phyloP scores from a whole-genome alignment of 441 rosid species.

The Pelargonium cotyledonis region DNA sequence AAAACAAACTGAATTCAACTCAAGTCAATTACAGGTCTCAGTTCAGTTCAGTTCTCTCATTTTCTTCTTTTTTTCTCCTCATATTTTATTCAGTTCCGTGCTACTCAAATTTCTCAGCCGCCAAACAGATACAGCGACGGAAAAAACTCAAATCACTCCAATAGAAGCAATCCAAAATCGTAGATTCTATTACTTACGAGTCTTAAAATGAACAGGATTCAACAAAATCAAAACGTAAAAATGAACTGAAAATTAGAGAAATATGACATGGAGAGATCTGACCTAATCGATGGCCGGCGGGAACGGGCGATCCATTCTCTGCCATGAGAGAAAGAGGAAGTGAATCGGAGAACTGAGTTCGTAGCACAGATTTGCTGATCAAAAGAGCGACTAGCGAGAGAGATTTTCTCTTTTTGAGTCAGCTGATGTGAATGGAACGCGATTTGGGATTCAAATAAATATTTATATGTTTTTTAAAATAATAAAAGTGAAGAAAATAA shows the following conservation, averaged over 20 bases:
- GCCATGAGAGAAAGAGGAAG: background rate
- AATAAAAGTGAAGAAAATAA: background rate
- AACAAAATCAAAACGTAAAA: background rate
- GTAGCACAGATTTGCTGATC: background rate
- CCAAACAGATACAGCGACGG: background rate
- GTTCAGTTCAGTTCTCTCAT: background rate
- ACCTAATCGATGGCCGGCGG: background rate
- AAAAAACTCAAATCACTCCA: background rate
- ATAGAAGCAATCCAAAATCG: background rate
- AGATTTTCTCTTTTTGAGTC: background rate
- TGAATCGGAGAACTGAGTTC: background rate
- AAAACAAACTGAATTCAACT: background rate
- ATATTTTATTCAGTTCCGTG: background rate
- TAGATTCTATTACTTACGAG: background rate
- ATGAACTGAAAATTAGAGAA: background rate
- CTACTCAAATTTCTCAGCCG: conserved; percentile 4
- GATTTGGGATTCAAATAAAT: conserved; percentile 1
- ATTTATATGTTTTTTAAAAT: background rate
- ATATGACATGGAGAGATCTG: background rate
- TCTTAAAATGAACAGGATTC: background rate
- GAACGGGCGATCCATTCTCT: background rate
- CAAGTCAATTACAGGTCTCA: background rate
- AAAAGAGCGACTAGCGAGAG: background rate
- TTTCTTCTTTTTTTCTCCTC: too few relatives aligned
- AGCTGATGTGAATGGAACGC: background rate